These are phyloP conservation scores for Colletotrichum siamense DNA, from an alignment of 2,329 filamentous ascomycete species.

Conservation along the genomic window DNA sequence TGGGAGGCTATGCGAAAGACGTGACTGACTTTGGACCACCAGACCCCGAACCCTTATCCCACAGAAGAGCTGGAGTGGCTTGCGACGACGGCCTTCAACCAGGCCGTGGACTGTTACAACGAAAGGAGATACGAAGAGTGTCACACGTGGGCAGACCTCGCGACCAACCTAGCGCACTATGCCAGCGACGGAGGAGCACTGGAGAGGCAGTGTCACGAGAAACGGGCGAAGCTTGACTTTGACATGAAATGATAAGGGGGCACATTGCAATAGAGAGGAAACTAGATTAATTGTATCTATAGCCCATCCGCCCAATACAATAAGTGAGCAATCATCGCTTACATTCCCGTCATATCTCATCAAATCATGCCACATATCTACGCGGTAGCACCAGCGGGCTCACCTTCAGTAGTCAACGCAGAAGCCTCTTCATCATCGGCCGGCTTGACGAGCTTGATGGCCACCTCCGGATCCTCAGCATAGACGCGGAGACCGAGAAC, in stretches of 20 bases:
- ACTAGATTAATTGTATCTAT: neutral
- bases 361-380: neutral
- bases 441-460: slow-evolving; percentile 38
- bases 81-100: slow-evolving; percentile 72
- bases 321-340: neutral
- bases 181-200: slow-evolving; percentile 58
- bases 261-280: neutral
- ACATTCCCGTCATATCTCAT: neutral
- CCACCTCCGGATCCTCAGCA: slow-evolving; percentile 37
- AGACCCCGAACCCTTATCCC: slow-evolving; percentile 62
- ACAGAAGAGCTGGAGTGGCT: slow-evolving; percentile 77
- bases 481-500: slow-evolving; percentile 45
- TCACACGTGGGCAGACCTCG: slow-evolving; percentile 66
- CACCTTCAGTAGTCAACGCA: slow-evolving; percentile 29
- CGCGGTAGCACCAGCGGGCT: slow-evolving; percentile 33
- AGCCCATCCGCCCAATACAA: neutral
- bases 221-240: neutral
- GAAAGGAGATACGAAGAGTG: slow-evolving; percentile 59
- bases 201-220: neutral
- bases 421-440: slow-evolving; percentile 33
- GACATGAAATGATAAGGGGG: neutral
- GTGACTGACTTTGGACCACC: slow-evolving; percentile 13
- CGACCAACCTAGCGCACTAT: slow-evolving; percentile 66
- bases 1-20: neutral
- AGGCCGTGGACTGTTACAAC: slow-evolving; percentile 70